Evolutionary conservation across 208 protist species (phyloP), one percentile per base, ranked within the genome.

Genomic region (Leishmania turanica): DNA sequence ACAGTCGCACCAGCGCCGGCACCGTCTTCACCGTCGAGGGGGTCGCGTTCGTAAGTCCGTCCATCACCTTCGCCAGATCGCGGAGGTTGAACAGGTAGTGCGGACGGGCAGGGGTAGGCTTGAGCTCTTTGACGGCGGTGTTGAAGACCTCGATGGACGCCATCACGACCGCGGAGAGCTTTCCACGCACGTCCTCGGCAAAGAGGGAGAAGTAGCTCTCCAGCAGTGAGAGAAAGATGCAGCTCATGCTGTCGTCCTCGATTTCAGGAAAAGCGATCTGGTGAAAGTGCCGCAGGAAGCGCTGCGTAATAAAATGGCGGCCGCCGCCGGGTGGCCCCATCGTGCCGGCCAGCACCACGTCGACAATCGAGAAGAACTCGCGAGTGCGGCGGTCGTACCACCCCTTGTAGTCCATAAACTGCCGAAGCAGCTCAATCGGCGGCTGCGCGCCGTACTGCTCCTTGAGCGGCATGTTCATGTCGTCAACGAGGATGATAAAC

Each of bases 51-150:
- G 98, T 82, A 13, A 99, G 64, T n/a, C 99, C 99, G 73, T 98
- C 97, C 77, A 99, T 95, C 72, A 99, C 98, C 80, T 99, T 99
- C 34, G 97, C 89, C 37, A 99, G 78, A 87, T 99, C 99, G 76
- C 99, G 95, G 68, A 99, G 81, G 87, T 99, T 99, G 93, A 99
- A 99, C 24, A 99, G 98, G 89, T 99, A 99, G 89, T 99, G 99
- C n/a, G 98, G 96, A 54, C 99, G 99, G 8, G 96, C 77, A 6
- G 99, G 99, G 0, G 98, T 99, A 49, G 99, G 99, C 37, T 99
- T 95, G 37, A 99, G 91, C 82, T 99, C 97, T 53, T 88, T 87
- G 69, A 87, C 87, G 54, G 99, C 97, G 21, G 85, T 94, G 84
- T 98, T 92, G 90, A 99, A 99, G 6, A 99, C 86, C 4, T 96